phyloP scores from a whole-genome alignment of 345 rosid genomes.

The Eucalyptus curtisii region DNA sequence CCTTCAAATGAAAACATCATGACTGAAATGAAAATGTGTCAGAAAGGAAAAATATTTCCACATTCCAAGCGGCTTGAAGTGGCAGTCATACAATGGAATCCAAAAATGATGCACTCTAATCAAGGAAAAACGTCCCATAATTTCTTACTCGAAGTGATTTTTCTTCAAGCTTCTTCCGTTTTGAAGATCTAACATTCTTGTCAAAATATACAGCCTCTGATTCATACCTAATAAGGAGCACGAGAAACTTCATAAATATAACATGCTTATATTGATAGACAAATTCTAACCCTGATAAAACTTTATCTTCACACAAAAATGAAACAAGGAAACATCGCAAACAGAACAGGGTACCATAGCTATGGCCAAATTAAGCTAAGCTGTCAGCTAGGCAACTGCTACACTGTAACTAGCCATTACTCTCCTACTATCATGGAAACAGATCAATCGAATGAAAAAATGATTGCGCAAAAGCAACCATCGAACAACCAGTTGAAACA shows the following conservation, averaged over 20 bases:
- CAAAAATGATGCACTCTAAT: neutral
- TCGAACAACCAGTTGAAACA: neutral
- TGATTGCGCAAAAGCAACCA: neutral
- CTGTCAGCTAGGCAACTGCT: neutral
- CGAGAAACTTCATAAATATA: fast-evolving
- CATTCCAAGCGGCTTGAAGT: neutral
- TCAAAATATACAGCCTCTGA: conserved; percentile 75
- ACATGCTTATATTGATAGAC: neutral
- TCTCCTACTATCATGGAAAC: neutral
- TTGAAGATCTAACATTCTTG: conserved; percentile 73
- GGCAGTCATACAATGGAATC: neutral
- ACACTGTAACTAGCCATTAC: neutral
- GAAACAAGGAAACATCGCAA: fast-evolving
- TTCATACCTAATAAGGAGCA: conserved; percentile 38
- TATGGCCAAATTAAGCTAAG: neutral
- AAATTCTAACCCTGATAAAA: neutral
- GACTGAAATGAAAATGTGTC: neutral
- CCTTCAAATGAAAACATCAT: neutral
- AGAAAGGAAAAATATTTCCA: neutral
- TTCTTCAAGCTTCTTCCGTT: conserved; percentile 69
- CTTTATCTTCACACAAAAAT: neutral
- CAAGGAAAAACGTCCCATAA: neutral
- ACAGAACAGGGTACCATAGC: neutral
- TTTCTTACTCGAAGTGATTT: conserved; percentile 60
- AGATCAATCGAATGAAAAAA: fast-evolving